Evolutionary conservation across 805 yeast species (phyloP), one percentile per base, ranked within the genome.

Genomic region (Yarrowia yakushimensis): DNA sequence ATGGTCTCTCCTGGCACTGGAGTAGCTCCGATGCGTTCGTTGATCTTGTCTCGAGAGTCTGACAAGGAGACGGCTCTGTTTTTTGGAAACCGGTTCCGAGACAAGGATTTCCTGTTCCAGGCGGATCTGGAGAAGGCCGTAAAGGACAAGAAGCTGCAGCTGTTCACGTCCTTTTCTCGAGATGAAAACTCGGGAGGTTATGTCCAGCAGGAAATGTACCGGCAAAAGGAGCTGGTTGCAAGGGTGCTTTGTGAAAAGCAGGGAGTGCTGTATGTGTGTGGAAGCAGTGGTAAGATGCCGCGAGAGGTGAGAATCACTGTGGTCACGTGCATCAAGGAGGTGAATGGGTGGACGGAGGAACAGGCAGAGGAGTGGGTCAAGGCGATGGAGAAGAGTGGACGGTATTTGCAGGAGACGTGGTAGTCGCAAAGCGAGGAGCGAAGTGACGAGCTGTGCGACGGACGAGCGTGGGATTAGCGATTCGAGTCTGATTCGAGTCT

Each of bases 1-100:
- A 77, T 93, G 81, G 79, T 93, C 4, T 87, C 93, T 1, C 96
- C 99, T 0, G 99, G 99, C 3, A 96, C 98, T 0, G 99, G 99
- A 1, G 78, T 94, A 11, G 99, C 99, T 0, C 99, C 99, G 1
- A 84, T 93, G 81, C 82, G 90, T 69, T 81, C 89, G 1, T 69
- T 92, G 41, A 79, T 93, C 13, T 82, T 82, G 43, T 72, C 18
- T 36, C 66, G 66, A 17, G 12, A 39, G 18, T 41, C 57, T 28
- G 68, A 67, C 1, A 46, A 63, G 1, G 76, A 75, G 27, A 69
- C 87, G 41, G 74, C 79, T 43, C 72, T 93, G 27, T 89, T 92
- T 68, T 82, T 83, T 65, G 99, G 98, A 1, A 87, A 87, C 73
- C 76, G 98, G 63, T 78, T 73, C 68, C 77, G 77, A 43, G 78